Base-by-base conservation (phyloP, 306 rosid genomes). In the Quercus agrifolia region DNA sequence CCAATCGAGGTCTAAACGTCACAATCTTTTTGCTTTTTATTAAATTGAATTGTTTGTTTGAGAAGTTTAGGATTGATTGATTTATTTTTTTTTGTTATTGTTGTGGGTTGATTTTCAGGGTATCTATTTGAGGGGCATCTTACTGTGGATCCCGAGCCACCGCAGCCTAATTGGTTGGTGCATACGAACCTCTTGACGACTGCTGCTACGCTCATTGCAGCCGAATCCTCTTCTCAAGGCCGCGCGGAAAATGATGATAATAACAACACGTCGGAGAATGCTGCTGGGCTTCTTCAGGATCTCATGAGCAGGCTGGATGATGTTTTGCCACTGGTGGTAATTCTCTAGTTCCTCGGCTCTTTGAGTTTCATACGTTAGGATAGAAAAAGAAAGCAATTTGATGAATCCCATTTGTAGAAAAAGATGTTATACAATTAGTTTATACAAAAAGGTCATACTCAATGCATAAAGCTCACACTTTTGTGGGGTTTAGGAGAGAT, bases 121-220 rank as follows among this genome's bases (percentile, higher is more conserved):
- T 95, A 90, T 85, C 91, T 95, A 51, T 95, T 95, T 85, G 99
- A 95, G 92, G 98, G 98, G 38, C 97, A 93, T 84, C 92, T 93
- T 66, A 95, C 99, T 1, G 90, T 93, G 75, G 99, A 91, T 91
- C 91, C 79, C 3, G 99, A 95, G 85, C 98, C 98, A 12, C 92
- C 97, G 18, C 97, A 88, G 82, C 99, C 97, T 30, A 92, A 89
- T 69, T 95, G 98, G 99, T 76, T 95, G 87, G 97, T 89, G 80
- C 93, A 91, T 54, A 78, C 92, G 67, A 93, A 90, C 83, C 88
- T 93, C 73, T 23, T 95, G 91, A 66, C 86, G 15, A 78, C 92
- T 8, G 98, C 97, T 49, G 94, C 96, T 71, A 81, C 91, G n/a
- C 87, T 94, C 18, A 81, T 86, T 70, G 78, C 83, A 14, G 90